phyloP scores from a whole-genome alignment of 2,329 filamentous ascomycete genomes.

The Fusarium sp. region DNA sequence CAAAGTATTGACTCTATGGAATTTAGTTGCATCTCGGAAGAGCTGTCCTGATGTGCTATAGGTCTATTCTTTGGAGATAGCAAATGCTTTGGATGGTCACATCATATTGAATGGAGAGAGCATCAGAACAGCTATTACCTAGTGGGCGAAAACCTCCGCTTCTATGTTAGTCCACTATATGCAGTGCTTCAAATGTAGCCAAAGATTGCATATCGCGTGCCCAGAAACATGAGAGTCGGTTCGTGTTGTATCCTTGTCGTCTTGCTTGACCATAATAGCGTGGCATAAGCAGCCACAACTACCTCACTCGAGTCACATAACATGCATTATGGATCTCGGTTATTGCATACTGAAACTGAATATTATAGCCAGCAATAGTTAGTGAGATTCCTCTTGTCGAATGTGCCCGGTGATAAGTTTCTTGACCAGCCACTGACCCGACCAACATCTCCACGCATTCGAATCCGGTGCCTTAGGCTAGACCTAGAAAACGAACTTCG shows the following conservation, averaged over 20 bases:
- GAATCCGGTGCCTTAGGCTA: no score
- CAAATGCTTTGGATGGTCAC: not conserved
- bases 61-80: no score
- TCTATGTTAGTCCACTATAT: not conserved
- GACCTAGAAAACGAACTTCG: not conserved
- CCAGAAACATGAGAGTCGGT: not conserved
- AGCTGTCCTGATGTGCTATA: not conserved
- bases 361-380: not conserved
- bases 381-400: not conserved
- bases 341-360: not conserved
- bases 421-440: not conserved
- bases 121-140: no score
- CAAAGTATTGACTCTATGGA: not conserved
- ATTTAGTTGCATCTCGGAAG: no score
- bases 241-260: not conserved
- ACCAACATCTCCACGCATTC: not conserved
- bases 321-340: not conserved
- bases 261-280: not conserved
- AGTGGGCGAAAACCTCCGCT: not conserved
- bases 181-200: not conserved
- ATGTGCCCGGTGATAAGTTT: no score
- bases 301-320: not conserved
- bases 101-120: not conserved
- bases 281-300: not conserved
- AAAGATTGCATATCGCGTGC: not conserved